Evolutionary conservation across 2,329 filamentous ascomycete species (phyloP), one percentile per base, ranked within the genome.

Genomic region (Cladophialophora psammophila): DNA sequence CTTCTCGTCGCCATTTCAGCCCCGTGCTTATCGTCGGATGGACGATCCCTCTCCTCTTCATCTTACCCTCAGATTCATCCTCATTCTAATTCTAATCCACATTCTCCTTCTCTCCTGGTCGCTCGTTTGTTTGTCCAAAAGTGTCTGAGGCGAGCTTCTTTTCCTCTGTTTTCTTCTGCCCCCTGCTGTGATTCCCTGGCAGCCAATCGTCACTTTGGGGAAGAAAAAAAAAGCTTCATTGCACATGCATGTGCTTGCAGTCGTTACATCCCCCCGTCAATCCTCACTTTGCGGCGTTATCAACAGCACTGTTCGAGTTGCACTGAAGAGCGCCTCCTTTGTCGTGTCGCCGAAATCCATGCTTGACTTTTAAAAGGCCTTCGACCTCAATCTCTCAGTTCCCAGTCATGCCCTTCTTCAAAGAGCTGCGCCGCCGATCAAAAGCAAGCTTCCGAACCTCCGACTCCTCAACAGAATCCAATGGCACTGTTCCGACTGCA

Each of bases 351-450:
- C 55, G 57, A 52, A 42, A 68, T 65, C 58, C 53, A 69, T 69
- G 68, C 40, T 36, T 50, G 55, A 38, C 13, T 60, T 8, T 26
- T 55, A 58, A 65, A 63, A 58, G 18, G 20, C 52, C 54, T n/a
- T 40, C 52, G 1, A 36, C 57, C 35, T n/a, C 48, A 6, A 52
- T 26, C 31, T 48, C 58, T 34, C 53, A 45, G 18, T 34, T 56
- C 15, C 57, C 59, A 36, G 57, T 38, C 64, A 84, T 84, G 82
- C 77, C 89, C 52, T 92, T 96, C 76, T 84, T 95, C 74, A 92
- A 88, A 79, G 88, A 90, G 75, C 80, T 96, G 64, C 90, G 92
- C 73, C 88, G 92, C 73, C 89, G 90, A 73, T 95, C 91, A 64
- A 90, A 85, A 78, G 86, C 89, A 68, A 93, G 89, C 82, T 90